A percentile compares a stretch with the other conserved stretches of the same genome.
Conservation (phyloP, 1,284 basidiomycete genomes). For the Ganoderma sinense region DNA sequence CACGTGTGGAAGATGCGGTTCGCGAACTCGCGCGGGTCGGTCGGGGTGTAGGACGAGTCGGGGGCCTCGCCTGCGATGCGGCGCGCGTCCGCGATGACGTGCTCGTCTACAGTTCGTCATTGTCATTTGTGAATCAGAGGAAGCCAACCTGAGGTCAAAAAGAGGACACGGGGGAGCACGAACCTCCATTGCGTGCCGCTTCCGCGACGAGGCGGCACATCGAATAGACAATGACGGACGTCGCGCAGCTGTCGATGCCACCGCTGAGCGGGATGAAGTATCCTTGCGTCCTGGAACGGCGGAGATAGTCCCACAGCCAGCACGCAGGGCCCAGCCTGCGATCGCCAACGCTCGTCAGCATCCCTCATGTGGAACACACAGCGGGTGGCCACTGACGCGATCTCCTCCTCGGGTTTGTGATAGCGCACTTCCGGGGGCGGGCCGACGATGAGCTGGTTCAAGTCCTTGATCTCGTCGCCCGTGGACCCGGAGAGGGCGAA, state of each 20-base stretch:
- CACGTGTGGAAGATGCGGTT: constrained; percentile 94
- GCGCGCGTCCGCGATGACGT: constrained; percentile 92
- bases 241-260: constrained; percentile 98
- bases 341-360: constrained; percentile 12
- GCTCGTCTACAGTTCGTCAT: constrained; percentile 60
- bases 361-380: background rate
- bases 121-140: background rate
- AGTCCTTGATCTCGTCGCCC: constrained; percentile 65
- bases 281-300: constrained; percentile 92
- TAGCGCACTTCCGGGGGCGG: constrained; percentile 70
- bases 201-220: constrained; percentile 94
- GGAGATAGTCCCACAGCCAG: constrained; percentile 99
- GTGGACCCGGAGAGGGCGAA: constrained; percentile 80
- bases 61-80: constrained; percentile 88
- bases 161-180: background rate
- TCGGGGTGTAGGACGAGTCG: constrained; percentile 83
- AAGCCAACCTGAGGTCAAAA: too few species aligned
- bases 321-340: constrained; percentile 93
- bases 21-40: constrained; percentile 88
- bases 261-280: constrained; percentile 97
- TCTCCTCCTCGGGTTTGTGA: constrained; percentile 95
- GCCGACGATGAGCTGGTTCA: constrained; percentile 44
- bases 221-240: constrained; percentile 93
- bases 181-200: constrained; percentile 77
- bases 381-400: constrained; percentile 73